Base-by-base conservation (phyloP, 2,329 filamentous ascomycete species). In the Pyrenophora graminea region DNA sequence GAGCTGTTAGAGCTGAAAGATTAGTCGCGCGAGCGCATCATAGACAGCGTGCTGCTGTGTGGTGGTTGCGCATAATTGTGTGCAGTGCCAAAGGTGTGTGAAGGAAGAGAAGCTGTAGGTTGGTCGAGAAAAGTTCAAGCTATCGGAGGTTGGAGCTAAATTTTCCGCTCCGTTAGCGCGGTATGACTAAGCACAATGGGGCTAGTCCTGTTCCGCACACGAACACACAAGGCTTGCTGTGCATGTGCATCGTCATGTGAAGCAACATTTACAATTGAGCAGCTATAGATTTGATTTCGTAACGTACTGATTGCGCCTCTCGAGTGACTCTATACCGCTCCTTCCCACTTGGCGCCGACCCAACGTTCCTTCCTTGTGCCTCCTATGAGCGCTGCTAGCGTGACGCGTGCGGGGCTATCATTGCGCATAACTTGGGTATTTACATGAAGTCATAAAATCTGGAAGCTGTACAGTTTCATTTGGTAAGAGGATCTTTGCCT, bases 391-490 rank as follows among this genome's bases (percentile, higher is more conserved):
- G 50, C 45, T 40, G 15, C 42, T 34, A 34, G 31, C 40, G 36
- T 49, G 50, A 41, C 45, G 45, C 45, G 37, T 36, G 45, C 39
- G 34, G 41, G 31, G 40, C 43, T 43, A 48, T 55, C 40, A 43
- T 55, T 30, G 39, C 40, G 43, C 38, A 49, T 53, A 48, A 48
- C 40, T 49, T 52, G 59, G 56, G 56, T 65, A 63, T 63, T 51
- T 58, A 63, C 55, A 63, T 64, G 56, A 59, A 52, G 48, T 62
- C 58, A 41, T 62, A 49, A 55, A 47, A 43, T 51, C 30, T 43
- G 34, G 45, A 45, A 46, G 38, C 46, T 44, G 23, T 48, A 12
- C 34, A 43, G 49, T 23, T 40, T 27, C 31, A 36, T 34, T 30
- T 34, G 37, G 18, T 25, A 45, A 52, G 32, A 43, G 39, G 40